Conservation (phyloP, 2,329 filamentous ascomycete genomes). For the Aspergillus carbonarius region DNA sequence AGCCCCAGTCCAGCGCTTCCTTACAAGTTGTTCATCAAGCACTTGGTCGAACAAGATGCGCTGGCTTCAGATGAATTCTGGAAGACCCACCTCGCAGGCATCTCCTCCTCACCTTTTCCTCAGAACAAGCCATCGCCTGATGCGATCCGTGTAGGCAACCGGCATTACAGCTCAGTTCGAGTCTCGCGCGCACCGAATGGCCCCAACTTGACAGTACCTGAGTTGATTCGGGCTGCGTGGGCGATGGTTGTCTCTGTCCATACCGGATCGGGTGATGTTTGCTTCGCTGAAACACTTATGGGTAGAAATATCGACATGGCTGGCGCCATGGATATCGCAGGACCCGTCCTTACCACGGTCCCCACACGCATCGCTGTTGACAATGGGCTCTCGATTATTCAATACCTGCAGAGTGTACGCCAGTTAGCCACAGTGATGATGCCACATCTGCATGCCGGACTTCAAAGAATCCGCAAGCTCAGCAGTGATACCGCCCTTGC, state of each 20-base stretch:
- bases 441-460: constrained; percentile 64
- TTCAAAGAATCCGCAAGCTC: constrained; percentile 54
- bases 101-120: constrained; percentile 31
- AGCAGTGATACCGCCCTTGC: constrained; percentile 48
- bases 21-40: constrained; percentile 34
- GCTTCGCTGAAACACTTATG: constrained; percentile 56
- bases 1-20: constrained; percentile 13
- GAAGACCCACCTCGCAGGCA: constrained; percentile 30
- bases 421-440: constrained; percentile 58
- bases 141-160: constrained; percentile 26
- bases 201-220: constrained; percentile 46
- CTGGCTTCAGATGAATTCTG: constrained; percentile 33
- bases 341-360: constrained; percentile 39
- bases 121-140: constrained; percentile 23
- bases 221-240: constrained; percentile 55
- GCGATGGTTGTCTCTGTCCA: constrained; percentile 51
- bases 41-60: constrained; percentile 29
- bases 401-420: constrained; percentile 60
- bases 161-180: constrained; percentile 24
- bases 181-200: constrained; percentile 20
- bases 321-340: constrained; percentile 51
- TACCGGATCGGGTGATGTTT: constrained; percentile 49
- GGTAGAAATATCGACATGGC: constrained; percentile 54
- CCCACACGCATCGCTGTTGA: constrained; percentile 43
- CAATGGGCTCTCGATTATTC: constrained; percentile 35